These are phyloP conservation scores for Phytomonas serpens DNA, from an alignment of 208 protist species.

Conservation along the genomic window DNA sequence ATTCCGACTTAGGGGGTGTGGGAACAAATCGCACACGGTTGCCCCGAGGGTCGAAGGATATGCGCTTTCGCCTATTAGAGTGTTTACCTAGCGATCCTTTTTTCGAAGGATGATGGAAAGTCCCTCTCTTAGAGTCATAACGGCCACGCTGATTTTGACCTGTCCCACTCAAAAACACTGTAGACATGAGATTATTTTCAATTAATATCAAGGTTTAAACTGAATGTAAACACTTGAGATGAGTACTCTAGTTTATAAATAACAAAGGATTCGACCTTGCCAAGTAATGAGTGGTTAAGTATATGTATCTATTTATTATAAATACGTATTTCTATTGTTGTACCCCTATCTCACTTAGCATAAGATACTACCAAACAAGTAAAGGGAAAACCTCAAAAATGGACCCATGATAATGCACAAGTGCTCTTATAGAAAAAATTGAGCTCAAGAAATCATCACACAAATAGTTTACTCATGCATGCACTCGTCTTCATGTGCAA, in stretches of 20 bases:
- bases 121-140: neutral
- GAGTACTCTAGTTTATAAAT: neutral
- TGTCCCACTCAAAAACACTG: slow-evolving; percentile 8
- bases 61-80: slow-evolving; percentile 22
- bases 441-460: neutral
- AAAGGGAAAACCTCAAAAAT: neutral
- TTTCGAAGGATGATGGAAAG: neutral
- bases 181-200: neutral
- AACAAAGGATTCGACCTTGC: neutral
- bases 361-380: neutral
- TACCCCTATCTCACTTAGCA: neutral
- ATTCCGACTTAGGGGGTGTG: slow-evolving; percentile 62
- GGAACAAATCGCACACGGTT: slow-evolving; percentile 70
- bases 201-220: neutral
- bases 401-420: neutral
- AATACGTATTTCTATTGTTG: slow-evolving; percentile 1
- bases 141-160: neutral
- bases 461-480: slow-evolving; percentile 5
- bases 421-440: neutral
- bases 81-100: neutral
- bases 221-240: neutral
- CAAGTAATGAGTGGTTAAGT: neutral
- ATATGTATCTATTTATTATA: slow-evolving; percentile 5
- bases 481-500: neutral
- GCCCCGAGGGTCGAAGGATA: slow-evolving; percentile 54